Percentiles rank a stretch among this genome's conserved stretches.
Conservation (phyloP, 164 flowering plant species). For the Dillenia turbinata region DNA sequence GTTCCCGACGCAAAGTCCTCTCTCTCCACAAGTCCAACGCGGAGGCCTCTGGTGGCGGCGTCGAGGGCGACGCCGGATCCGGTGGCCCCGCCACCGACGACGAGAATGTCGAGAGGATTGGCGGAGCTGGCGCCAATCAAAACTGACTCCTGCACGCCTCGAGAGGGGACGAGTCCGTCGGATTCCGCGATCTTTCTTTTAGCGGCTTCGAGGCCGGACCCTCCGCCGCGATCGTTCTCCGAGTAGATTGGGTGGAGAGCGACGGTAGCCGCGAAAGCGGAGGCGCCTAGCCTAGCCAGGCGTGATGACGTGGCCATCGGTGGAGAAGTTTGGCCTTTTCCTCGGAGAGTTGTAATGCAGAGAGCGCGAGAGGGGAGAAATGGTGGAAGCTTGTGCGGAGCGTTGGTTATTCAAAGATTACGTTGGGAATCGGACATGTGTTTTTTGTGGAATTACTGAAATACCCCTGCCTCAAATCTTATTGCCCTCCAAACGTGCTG, state of each 20-base stretch:
- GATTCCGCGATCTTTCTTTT: conserved; percentile 45
- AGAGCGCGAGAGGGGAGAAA: conserved; percentile 1
- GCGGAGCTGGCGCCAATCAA: conserved; percentile 49
- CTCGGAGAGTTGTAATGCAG: neutral
- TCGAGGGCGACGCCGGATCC: conserved; percentile 94
- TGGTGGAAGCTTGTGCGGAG: too few relatives aligned
- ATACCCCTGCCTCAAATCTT: too few relatives aligned
- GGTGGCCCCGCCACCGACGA: conserved; percentile 95
- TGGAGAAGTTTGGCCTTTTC: neutral
- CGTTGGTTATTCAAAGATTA: conserved; percentile 1
- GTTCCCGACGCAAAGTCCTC: conserved; percentile 97
- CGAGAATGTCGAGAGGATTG: conserved; percentile 85
- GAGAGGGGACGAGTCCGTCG: conserved; percentile 53
- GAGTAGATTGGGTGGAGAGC: conserved; percentile 29
- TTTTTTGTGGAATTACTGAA: too few relatives aligned
- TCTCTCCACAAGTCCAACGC: conserved; percentile 95
- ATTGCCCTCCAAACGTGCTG: too few relatives aligned
- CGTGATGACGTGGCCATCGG: conserved; percentile 51
- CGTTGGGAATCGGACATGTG: conserved; percentile 7
- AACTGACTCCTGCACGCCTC: conserved; percentile 58
- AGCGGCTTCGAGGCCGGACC: conserved; percentile 28
- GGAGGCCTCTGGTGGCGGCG: conserved; percentile 79
- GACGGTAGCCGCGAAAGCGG: conserved; percentile 38
- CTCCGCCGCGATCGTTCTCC: conserved; percentile 37
- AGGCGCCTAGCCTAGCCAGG: conserved; percentile 48